Conservation (phyloP, 2,329 filamentous ascomycete species). For the Epichloe gansuensis region DNA sequence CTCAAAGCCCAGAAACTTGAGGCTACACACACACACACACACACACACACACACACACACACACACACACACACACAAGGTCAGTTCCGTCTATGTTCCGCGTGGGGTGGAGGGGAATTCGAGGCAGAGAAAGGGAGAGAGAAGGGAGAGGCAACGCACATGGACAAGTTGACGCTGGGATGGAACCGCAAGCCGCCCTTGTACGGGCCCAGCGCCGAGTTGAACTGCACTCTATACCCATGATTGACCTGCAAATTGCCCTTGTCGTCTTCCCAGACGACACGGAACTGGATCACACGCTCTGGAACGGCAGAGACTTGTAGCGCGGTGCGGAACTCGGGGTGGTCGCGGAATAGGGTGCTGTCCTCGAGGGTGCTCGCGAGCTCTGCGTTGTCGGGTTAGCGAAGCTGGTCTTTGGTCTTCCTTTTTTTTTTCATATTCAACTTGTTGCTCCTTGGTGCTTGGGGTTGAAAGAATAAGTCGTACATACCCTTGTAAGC, state of each 20-base stretch:
- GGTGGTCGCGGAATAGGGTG: slow-evolving; percentile 84
- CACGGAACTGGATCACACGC: slow-evolving; percentile 93
- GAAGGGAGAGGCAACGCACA: slow-evolving; percentile 25
- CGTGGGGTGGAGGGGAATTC: too few relatives aligned
- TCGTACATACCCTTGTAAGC: slow-evolving; percentile 77
- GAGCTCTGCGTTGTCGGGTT: slow-evolving; percentile 51
- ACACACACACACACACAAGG: slow-evolving; percentile 14
- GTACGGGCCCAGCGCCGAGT: slow-evolving; percentile 93
- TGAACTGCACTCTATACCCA: slow-evolving; percentile 96
- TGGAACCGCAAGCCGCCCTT: slow-evolving; percentile 96
- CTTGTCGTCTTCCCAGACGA: slow-evolving; percentile 93
- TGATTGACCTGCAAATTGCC: slow-evolving; percentile 83
- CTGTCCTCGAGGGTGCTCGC: slow-evolving; percentile 89
- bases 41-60: slow-evolving; percentile 4
- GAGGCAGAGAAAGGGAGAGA: background rate
- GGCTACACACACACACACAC: slow-evolving; percentile 25
- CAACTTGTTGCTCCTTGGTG: background rate
- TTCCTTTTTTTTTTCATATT: background rate
- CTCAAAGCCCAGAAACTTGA: slow-evolving; percentile 98
- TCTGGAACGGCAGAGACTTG: slow-evolving; percentile 82
- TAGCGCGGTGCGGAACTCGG: slow-evolving; percentile 87
- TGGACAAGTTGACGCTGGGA: slow-evolving; percentile 68
- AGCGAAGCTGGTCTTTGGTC: background rate
- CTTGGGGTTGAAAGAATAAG: background rate
- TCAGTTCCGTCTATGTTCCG: background rate